Percentiles rank a stretch among this genome's conserved stretches.
phyloP scores from a whole-genome alignment of 495 filamentous ascomycete genomes.

The Ramalina intermedia region DNA sequence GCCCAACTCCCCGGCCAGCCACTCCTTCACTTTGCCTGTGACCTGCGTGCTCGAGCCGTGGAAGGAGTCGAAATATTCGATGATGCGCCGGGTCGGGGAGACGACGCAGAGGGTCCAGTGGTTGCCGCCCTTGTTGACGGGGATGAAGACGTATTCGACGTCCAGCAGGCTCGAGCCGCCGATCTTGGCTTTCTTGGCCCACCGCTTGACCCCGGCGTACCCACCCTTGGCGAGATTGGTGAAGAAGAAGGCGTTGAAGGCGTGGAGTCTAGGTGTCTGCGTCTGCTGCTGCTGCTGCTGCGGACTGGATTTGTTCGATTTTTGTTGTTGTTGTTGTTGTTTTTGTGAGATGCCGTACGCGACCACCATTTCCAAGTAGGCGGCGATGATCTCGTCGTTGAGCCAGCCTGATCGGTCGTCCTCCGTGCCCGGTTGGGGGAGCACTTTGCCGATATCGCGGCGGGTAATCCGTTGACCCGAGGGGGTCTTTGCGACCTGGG shows the following conservation, averaged over 20 bases:
- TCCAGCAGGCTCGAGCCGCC: conserved; percentile 36
- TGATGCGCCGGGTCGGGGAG: conserved; percentile 42
- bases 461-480: conserved; percentile 41
- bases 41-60: conserved; percentile 23
- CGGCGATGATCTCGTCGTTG: conserved; percentile 72
- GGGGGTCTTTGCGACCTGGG: conserved; percentile 29
- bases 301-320: conserved; percentile 14
- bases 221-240: conserved; percentile 40
- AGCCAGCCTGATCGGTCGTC: conserved; percentile 44
- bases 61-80: conserved; percentile 68
- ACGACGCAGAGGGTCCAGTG: conserved; percentile 59
- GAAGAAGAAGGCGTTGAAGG: conserved; percentile 62
- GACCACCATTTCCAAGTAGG: conserved; percentile 45
- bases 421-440: conserved; percentile 9
- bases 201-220: conserved; percentile 31
- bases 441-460: conserved; percentile 48
- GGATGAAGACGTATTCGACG: conserved; percentile 47
- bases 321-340: conserved; percentile 34
- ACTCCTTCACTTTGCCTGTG: conserved; percentile 31
- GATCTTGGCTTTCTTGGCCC: conserved; percentile 43
- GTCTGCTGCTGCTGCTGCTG: conserved; percentile 23
- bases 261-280: conserved; percentile 47
- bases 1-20: conserved; percentile 46
- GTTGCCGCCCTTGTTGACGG: conserved; percentile 33
- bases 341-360: conserved; percentile 26